Base-by-base conservation (phyloP, 257 asterid genomes). In the Capsicum pubescens region DNA sequence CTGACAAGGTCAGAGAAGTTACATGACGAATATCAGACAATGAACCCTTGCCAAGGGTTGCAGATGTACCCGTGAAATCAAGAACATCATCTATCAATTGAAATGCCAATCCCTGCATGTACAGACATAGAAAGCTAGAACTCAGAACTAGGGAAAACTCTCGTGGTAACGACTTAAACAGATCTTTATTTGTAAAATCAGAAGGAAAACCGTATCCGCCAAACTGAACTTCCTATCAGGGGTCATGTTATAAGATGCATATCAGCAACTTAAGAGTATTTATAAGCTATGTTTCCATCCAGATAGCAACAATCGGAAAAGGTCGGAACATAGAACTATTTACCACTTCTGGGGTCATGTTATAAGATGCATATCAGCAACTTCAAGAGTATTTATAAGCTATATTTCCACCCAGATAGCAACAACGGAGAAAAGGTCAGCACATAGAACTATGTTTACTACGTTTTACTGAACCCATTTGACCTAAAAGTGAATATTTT, bases 1-100 rank as follows among this genome's bases (percentile, higher is more conserved):
- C 61, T 55, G 61, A 58, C 80, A 83, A 55, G 36, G 67, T 7
- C 14, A 85, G 87, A 78, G 76, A 83, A 64, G 58, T 84, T 93
- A 97, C 99, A 69, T 97, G 99, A 83, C 94, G 97, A 85, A 97
- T 94, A 89, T 97, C 98, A n/a, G 98, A 94, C 87, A 97, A 91
- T 84, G 99, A 92, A 61, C 97, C 98, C 87, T 97, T 97, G 79
- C 99, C 99, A 11, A 94, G 98, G 83, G 97, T 90, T 36, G 97
- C 76, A 84, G 98, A 94, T 59, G 98, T 91, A 83, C 98, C 98
- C 9, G 98, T 93, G 90, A 94, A 97, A 88, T 97, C 99, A 19
- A 97, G 97, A 54, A 94, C 95, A 80, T 94, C 99, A 59, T 97
- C 99, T 74, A 97, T 93, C 82, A 97, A 90, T 87, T 97, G 99